These are phyloP conservation scores for Passiflora organensis DNA, from an alignment of 345 rosid genomes.

Conservation along the genomic window DNA sequence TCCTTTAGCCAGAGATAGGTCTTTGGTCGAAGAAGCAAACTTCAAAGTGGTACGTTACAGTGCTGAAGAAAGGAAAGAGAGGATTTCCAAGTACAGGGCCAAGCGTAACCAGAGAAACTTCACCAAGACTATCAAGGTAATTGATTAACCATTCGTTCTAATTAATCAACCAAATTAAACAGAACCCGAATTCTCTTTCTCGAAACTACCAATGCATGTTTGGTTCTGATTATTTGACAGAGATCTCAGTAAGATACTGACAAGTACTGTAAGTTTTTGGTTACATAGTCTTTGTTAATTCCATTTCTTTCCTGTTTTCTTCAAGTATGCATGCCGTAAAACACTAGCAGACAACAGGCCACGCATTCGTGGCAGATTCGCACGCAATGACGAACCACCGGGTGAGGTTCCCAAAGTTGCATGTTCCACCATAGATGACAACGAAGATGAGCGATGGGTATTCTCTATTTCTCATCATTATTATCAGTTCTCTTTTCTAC, in stretches of 20 bases:
- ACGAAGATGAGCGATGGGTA: conserved; percentile 72
- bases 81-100: conserved; percentile 88
- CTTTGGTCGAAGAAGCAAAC: conserved; percentile 48
- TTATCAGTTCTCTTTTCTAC: no score
- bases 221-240: no score
- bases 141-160: no score
- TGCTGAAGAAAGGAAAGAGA: conserved; percentile 81
- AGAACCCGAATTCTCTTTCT: no score
- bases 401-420: conserved; percentile 53
- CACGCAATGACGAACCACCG: conserved; percentile 75
- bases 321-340: conserved; percentile 89
- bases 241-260: no score
- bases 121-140: conserved; percentile 89
- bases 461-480: no score
- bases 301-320: no score
- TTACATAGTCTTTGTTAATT: no score
- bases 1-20: conserved; percentile 33
- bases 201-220: not conserved
- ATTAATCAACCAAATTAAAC: not conserved
- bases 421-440: conserved; percentile 50
- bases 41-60: conserved; percentile 74
- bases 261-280: no score
- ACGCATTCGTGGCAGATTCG: conserved; percentile 93
- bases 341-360: conserved; percentile 91
- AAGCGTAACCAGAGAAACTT: conserved; percentile 86